Evolutionary conservation across 768 basidiomycete genomes (phyloP).

Genomic region (Clitopilus hobsonii): DNA sequence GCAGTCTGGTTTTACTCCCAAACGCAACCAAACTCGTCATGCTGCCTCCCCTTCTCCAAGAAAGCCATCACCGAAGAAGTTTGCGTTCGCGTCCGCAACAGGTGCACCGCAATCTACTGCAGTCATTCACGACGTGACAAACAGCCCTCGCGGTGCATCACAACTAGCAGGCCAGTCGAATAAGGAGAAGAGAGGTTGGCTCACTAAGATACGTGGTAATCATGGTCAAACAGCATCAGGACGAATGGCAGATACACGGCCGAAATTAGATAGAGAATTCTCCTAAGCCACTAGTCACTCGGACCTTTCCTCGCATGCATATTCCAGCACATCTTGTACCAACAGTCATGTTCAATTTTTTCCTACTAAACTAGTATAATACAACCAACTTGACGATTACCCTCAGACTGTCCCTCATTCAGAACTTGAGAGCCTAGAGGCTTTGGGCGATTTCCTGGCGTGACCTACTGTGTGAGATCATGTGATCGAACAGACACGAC

Average conservation of each 20-base stretch:
- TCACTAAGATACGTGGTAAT: slow-evolving; percentile 62
- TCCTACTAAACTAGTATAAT: too few species aligned
- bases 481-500: too few species aligned
- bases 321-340: too few species aligned
- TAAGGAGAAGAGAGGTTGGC: slow-evolving; percentile 63
- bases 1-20: slow-evolving; percentile 50
- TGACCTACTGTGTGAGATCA: too few species aligned
- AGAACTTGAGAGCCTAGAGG: too few species aligned
- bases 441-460: too few species aligned
- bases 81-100: slow-evolving; percentile 8
- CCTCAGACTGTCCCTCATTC: too few species aligned
- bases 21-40: slow-evolving; percentile 36
- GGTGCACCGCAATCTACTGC: slow-evolving; percentile 27
- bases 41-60: slow-evolving; percentile 45
- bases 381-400: too few species aligned
- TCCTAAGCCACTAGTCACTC: slow-evolving; percentile 6
- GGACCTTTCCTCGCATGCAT: too few species aligned
- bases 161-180: slow-evolving; percentile 24
- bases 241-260: slow-evolving; percentile 13
- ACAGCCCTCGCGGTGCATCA: slow-evolving; percentile 44
- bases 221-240: slow-evolving; percentile 22
- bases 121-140: slow-evolving; percentile 57
- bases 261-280: slow-evolving; percentile 10
- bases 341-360: too few species aligned
- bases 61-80: slow-evolving; percentile 18